Percentiles rank a stretch among this genome's conserved stretches.
These are phyloP conservation scores for Rhodotorula babjevae DNA, from an alignment of 768 basidiomycete genomes.

Conservation along the genomic window DNA sequence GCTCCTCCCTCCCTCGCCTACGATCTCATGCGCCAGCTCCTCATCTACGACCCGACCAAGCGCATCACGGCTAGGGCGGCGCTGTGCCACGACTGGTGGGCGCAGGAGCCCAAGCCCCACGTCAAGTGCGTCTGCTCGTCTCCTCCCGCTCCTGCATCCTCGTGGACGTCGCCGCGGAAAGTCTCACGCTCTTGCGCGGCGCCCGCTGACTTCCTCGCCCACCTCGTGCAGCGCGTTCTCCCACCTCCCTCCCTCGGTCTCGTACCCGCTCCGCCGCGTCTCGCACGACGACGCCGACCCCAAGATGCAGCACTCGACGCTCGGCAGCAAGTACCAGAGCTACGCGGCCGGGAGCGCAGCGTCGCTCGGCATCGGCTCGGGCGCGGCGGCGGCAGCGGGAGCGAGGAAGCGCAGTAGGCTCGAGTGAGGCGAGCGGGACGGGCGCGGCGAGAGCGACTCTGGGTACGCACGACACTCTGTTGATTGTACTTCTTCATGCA, in stretches of 20 bases:
- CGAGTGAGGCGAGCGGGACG: neutral
- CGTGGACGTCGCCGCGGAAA: no score
- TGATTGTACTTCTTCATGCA: neutral
- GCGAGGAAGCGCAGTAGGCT: constrained; percentile 14
- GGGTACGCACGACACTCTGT: neutral
- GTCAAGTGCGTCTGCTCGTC: constrained; percentile 64
- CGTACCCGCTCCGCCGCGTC: constrained; percentile 80
- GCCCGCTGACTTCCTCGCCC: no score
- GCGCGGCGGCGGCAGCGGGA: neutral
- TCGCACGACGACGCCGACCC: constrained; percentile 69
- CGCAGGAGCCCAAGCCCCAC: constrained; percentile 79
- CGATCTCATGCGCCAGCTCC: constrained; percentile 78
- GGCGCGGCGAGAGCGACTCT: neutral
- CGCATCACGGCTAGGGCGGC: constrained; percentile 78
- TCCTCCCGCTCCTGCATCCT: neutral
- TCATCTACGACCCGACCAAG: constrained; percentile 83
- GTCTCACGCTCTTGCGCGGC: neutral
- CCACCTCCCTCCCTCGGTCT: constrained; percentile 58
- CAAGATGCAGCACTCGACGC: constrained; percentile 34
- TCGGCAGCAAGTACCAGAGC: constrained; percentile 14
- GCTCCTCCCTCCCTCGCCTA: constrained; percentile 61
- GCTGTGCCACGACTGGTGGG: constrained; percentile 83
- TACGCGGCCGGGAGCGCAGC: constrained; percentile 5
- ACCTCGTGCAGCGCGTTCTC: constrained; percentile 63
- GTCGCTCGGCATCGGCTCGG: neutral